Conservation (phyloP, 2,329 filamentous ascomycete species). For the Trichophaea hybrida region DNA sequence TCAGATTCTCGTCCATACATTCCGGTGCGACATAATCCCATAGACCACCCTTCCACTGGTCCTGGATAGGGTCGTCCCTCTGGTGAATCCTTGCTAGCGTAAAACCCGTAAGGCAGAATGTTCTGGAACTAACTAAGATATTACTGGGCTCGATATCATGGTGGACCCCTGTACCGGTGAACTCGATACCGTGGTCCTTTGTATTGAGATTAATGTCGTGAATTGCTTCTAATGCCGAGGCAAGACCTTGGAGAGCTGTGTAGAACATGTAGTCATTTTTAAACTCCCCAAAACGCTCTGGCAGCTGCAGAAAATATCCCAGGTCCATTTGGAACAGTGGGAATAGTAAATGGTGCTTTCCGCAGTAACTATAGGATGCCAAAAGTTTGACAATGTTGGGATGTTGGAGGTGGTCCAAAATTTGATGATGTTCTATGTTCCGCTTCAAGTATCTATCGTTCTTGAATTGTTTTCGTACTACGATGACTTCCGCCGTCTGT, state of each 20-base stretch:
- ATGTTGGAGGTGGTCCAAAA: constrained; percentile 19
- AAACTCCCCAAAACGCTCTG: constrained; percentile 2
- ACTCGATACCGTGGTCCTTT: constrained; percentile 6
- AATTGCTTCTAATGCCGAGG: constrained; percentile 20
- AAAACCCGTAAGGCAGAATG: constrained; percentile 27
- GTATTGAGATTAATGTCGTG: constrained; percentile 13
- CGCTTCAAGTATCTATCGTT: too few relatives aligned
- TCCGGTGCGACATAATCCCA: constrained; percentile 25
- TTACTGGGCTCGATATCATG: constrained; percentile 26
- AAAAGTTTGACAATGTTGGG: constrained; percentile 22
- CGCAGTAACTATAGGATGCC: constrained; percentile 17
- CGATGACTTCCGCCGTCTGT: background rate
- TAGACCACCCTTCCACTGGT: constrained; percentile 4
- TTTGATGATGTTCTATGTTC: constrained; percentile 1
- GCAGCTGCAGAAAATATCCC: constrained; percentile 8
- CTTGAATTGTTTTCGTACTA: background rate
- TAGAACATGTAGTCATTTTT: constrained; percentile 15
- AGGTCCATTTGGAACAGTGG: constrained; percentile 16
- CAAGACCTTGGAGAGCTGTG: constrained; percentile 22
- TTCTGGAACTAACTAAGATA: constrained; percentile 19
- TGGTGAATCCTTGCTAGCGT: constrained; percentile 19
- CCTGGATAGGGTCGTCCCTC: constrained; percentile 11
- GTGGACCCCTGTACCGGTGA: constrained; percentile 25
- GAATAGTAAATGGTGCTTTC: constrained; percentile 19
- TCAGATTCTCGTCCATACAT: constrained; percentile 14